Base-by-base conservation (phyloP, 768 basidiomycete genomes). In the Xerocomellus chrysenteron region DNA sequence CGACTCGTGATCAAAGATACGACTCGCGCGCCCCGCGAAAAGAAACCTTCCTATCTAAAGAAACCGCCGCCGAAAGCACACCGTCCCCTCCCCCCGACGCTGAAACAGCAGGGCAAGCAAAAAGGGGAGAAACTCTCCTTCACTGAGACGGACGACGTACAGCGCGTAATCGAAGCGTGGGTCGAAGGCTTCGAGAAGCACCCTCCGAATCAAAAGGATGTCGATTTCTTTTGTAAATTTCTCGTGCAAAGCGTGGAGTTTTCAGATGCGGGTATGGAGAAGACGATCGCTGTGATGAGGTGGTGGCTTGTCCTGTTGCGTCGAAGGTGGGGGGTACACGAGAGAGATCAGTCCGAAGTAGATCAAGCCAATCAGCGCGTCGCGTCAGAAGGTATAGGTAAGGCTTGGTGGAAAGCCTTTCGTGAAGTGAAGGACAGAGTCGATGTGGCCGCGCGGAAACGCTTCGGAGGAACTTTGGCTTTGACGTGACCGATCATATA, bases 351-450 rank as follows among this genome's bases (percentile, higher is more conserved):
- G 12, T 55, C 73, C 33, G 77, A 75, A 41, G 71, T 69, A 24
- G 70, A 75, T 41, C 71, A 70, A 47, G 57, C 39, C 5, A 33
- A 65, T 66, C 28, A 65, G 68, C 69, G 57, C 60, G 60, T 58
- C 69, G 73, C 75, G 66, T 72, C 73, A 36, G 68, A 75, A 47
- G 52, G 41, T 13, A 77, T 88, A 42, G 91, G 85, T 2, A 76
- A 77, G 66, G 82, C 82, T 39, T 95, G 93, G 94, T 95, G 92
- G 93, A 76, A 73, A 49, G 82, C 87, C 8, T 94, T 91, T 74
- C 75, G 81, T 56, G 80, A 81, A 32, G 84, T 92, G 3, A 90
- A 87, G 73, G 75, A 64, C 13, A 78, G 76, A 63, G 82, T 94
- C 73, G 87, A 92, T 61, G 74, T 70, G n/a, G 78, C 85, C 21